Percentiles rank a stretch among this genome's conserved stretches.
These are phyloP conservation scores for Silene latifolia DNA, from an alignment of 148 eudicot species.

Conservation along the genomic window DNA sequence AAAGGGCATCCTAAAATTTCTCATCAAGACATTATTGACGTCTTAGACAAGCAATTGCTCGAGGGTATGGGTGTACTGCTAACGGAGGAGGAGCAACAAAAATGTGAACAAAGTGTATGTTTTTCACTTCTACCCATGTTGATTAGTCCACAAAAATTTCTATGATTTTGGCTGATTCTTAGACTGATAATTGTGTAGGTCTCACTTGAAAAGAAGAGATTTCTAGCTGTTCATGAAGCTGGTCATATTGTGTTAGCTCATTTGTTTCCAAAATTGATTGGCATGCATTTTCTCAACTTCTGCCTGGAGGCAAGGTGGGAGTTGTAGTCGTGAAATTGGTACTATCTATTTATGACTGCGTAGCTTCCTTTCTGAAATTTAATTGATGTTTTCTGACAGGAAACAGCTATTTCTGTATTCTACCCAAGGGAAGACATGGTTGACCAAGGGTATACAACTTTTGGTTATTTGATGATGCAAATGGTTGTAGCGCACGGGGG, in stretches of 20 bases:
- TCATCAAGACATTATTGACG: constrained; percentile 83
- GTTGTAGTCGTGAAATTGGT: constrained; percentile 1
- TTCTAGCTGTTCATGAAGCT: constrained; percentile 96
- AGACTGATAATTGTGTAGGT: constrained; percentile 40
- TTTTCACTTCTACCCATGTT: constrained; percentile 1
- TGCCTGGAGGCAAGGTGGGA: constrained; percentile 91
- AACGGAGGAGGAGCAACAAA: constrained; percentile 94
- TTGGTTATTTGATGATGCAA: constrained; percentile 97
- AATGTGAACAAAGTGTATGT: constrained; percentile 75
- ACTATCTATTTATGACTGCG: neutral
- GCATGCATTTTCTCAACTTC: constrained; percentile 98
- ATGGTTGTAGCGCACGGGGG: constrained; percentile 98
- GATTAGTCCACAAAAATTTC: neutral
- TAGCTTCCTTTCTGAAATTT: neutral
- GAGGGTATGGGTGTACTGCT: constrained; percentile 98
- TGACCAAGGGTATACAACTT: constrained; percentile 75
- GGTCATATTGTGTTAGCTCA: constrained; percentile 91
- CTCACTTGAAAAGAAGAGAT: constrained; percentile 66
- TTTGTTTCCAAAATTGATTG: constrained; percentile 89
- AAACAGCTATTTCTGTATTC: constrained; percentile 89
- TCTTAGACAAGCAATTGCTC: constrained; percentile 85
- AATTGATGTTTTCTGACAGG: constrained; percentile 41
- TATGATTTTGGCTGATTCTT: neutral
- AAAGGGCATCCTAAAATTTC: constrained; percentile 78
- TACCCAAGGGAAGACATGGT: constrained; percentile 90